Percentiles rank a stretch among this genome's conserved stretches.
Conservation (phyloP, 805 yeast species). For the Candida mattraensis region DNA sequence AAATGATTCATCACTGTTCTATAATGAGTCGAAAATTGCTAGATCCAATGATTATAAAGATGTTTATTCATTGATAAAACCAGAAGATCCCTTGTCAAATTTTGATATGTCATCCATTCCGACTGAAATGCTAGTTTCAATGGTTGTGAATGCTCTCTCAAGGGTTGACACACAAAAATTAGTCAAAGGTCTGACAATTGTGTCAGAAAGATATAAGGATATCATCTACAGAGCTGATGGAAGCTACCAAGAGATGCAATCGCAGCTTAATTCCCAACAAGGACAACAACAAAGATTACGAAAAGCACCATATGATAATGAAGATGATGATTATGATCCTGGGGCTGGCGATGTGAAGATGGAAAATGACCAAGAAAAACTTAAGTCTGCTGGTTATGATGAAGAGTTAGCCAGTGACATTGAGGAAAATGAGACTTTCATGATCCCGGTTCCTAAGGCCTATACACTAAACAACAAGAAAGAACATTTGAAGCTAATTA, state of each 20-base stretch:
- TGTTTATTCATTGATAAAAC: constrained; percentile 65
- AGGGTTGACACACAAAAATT: constrained; percentile 53
- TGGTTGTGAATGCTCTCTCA: constrained; percentile 66
- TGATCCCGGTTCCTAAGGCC: constrained; percentile 56
- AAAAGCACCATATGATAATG: constrained; percentile 4
- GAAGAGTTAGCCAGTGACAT: constrained; percentile 22
- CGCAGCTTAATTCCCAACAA: constrained; percentile 2
- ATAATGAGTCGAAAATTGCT: constrained; percentile 34
- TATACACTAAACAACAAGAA: constrained; percentile 55
- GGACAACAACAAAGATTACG: constrained; percentile 9
- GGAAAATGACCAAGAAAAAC: constrained; percentile 9
- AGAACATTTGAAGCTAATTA: constrained; percentile 53
- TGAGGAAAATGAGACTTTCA: constrained; percentile 33
- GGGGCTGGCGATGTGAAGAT: constrained; percentile 28
- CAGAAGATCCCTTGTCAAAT: constrained; percentile 54
- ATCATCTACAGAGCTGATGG: constrained; percentile 12
- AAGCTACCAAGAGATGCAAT: constrained; percentile 6
- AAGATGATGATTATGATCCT: constrained; percentile 23
- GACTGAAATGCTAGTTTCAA: constrained; percentile 57
- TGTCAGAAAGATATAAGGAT: constrained; percentile 56
- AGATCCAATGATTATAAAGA: constrained; percentile 53
- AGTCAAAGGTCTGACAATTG: constrained; percentile 65
- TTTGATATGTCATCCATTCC: constrained; percentile 75
- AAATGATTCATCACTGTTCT: constrained; percentile 21
- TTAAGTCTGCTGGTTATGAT: background rate